phyloP scores from a whole-genome alignment of 805 yeast species.

The Dipodascopsis tothii region DNA sequence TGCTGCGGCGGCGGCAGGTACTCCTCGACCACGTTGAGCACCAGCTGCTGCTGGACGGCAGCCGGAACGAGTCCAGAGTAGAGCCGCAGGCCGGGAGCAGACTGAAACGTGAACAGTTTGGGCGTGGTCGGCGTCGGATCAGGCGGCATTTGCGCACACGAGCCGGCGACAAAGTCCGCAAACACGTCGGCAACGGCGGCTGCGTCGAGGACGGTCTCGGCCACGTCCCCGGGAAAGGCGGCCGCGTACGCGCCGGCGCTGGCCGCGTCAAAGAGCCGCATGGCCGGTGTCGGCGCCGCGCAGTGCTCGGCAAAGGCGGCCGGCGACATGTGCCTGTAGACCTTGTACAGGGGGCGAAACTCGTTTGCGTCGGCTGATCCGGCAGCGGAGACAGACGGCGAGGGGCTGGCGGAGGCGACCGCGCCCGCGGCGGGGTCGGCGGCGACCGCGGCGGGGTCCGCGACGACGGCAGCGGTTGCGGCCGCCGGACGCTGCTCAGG shows the following conservation, averaged over 20 bases:
- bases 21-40: conserved; percentile 29
- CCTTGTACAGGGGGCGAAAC: conserved; percentile 17
- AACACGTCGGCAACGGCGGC: conserved; percentile 1
- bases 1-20: conserved; percentile 32
- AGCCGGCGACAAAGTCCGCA: conserved; percentile 1
- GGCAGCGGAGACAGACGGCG: too few species aligned
- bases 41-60: conserved; percentile 28
- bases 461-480: too few species aligned
- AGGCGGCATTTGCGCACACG: conserved; percentile 5
- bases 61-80: conserved; percentile 25
- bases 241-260: conserved; percentile 1
- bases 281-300: background rate
- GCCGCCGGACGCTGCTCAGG: too few species aligned
- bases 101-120: conserved; percentile 24
- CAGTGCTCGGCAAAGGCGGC: conserved; percentile 6
- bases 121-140: too few species aligned
- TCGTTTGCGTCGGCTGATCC: conserved; percentile 5
- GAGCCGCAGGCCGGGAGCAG: conserved; percentile 34
- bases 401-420: too few species aligned
- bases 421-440: too few species aligned
- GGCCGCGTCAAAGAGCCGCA: conserved; percentile 8
- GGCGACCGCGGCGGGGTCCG: too few species aligned
- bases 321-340: conserved; percentile 10
- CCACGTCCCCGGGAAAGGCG: conserved; percentile 5
- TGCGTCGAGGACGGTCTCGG: background rate